A percentile compares a stretch with the other conserved stretches of the same genome.
Evolutionary conservation across 1,284 basidiomycete species (phyloP).

Genomic region (Cryptococcus floricola): DNA sequence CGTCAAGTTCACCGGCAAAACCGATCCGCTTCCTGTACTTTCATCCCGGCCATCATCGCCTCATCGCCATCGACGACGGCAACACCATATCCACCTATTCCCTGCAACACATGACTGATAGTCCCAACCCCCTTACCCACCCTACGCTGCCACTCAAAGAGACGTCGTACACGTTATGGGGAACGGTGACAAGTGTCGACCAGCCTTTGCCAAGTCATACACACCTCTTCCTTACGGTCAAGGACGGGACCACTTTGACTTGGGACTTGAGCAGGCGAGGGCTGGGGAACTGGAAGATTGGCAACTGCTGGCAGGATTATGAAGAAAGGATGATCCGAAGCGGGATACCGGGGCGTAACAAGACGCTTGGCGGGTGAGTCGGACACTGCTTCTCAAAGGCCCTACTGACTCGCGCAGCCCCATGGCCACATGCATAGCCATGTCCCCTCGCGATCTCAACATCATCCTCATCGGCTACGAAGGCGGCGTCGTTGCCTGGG

Average conservation of each 20-base stretch:
- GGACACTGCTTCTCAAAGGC: slow-evolving; percentile 5
- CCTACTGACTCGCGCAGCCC: slow-evolving; percentile 36
- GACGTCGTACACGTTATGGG: slow-evolving; percentile 28
- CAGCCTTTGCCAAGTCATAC: slow-evolving; percentile 40
- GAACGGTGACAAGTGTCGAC: slow-evolving; percentile 35
- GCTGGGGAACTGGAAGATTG: slow-evolving; percentile 61
- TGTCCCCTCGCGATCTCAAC: slow-evolving; percentile 78
- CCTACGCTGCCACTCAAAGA: slow-evolving; percentile 37
- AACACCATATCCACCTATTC: slow-evolving; percentile 42
- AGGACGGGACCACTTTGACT: slow-evolving; percentile 52
- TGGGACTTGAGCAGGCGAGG: slow-evolving; percentile 66
- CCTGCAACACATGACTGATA: slow-evolving; percentile 35
- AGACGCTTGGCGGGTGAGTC: slow-evolving; percentile 49
- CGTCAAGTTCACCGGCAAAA: slow-evolving; percentile 16
- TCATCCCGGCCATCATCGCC: slow-evolving; percentile 41
- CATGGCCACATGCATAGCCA: slow-evolving; percentile 60
- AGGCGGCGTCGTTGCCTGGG: slow-evolving; percentile 69
- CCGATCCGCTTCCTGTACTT: slow-evolving; percentile 46
- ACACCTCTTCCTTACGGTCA: slow-evolving; percentile 45
- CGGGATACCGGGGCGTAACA: slow-evolving; percentile 55
- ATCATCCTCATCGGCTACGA: slow-evolving; percentile 75
- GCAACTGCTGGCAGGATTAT: slow-evolving; percentile 71
- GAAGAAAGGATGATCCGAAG: slow-evolving; percentile 63
- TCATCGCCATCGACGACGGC: slow-evolving; percentile 41
- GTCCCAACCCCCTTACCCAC: slow-evolving; percentile 25